phyloP scores from a whole-genome alignment of 768 basidiomycete species.

The Trametes coccinea region DNA sequence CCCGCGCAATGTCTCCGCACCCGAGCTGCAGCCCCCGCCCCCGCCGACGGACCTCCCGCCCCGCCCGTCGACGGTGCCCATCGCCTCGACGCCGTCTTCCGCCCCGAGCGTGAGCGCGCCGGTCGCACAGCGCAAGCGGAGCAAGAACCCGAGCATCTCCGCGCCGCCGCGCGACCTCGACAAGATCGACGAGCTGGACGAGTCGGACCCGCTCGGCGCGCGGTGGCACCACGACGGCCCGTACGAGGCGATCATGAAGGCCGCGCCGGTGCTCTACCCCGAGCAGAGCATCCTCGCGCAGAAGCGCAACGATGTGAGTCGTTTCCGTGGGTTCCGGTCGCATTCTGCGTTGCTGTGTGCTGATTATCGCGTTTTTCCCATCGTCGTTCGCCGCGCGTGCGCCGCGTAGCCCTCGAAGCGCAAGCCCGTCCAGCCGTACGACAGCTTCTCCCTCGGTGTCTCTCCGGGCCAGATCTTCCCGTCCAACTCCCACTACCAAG shows the following conservation, averaged over 20 bases:
- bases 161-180: slow-evolving; percentile 47
- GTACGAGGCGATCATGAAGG: slow-evolving; percentile 61
- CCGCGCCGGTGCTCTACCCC: slow-evolving; percentile 27
- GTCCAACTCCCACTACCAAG: slow-evolving; percentile 20
- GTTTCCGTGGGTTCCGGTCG: background rate
- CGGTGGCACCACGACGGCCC: slow-evolving; percentile 69
- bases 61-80: slow-evolving; percentile 24
- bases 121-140: slow-evolving; percentile 24
- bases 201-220: slow-evolving; percentile 66
- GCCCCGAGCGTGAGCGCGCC: slow-evolving; percentile 13
- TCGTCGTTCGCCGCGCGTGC: too few species aligned
- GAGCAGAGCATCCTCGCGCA: slow-evolving; percentile 19
- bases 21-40: slow-evolving; percentile 18
- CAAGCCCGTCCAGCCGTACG: slow-evolving; percentile 9
- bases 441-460: slow-evolving; percentile 27
- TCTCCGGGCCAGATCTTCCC: slow-evolving; percentile 36
- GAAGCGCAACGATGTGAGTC: slow-evolving; percentile 12
- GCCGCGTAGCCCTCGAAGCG: slow-evolving; percentile 7
- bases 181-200: slow-evolving; percentile 77
- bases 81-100: background rate
- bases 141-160: slow-evolving; percentile 29
- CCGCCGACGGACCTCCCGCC: slow-evolving; percentile 13
- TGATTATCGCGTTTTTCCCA: background rate
- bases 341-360: background rate
- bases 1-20: slow-evolving; percentile 22